phyloP scores from a whole-genome alignment of 257 asterid species.

The Solanum medicagineum region DNA sequence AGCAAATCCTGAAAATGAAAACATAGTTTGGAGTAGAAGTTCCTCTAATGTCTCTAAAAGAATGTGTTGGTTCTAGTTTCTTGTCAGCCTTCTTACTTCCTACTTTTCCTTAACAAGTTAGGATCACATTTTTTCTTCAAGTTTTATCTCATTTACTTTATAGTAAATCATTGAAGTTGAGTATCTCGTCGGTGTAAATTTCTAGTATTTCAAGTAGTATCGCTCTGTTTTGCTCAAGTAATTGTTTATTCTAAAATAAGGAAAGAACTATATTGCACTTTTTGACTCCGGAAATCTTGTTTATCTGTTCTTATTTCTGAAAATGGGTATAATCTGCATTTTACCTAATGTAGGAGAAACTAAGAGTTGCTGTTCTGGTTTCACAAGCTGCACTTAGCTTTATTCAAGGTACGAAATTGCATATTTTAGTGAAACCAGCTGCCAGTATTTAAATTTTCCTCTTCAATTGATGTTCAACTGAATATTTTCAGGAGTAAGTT shows the following conservation, averaged over 20 bases:
- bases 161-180: background rate
- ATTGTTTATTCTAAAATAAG: background rate
- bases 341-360: constrained; percentile 59
- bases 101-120: background rate
- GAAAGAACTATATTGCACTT: background rate
- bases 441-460: background rate
- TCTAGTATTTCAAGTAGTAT: background rate
- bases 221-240: background rate
- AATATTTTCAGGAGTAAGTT: constrained; percentile 48
- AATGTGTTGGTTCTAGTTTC: background rate
- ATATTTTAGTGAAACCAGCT: background rate
- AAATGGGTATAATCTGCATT: background rate
- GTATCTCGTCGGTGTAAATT: background rate
- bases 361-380: constrained; percentile 74
- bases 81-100: background rate
- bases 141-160: background rate
- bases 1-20: background rate
- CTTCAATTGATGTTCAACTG: background rate
- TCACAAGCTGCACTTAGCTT: constrained; percentile 84
- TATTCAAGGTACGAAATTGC: constrained; percentile 45
- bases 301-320: background rate
- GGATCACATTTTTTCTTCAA: background rate
- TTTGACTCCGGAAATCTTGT: background rate
- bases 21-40: background rate
- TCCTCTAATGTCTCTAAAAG: background rate